These are phyloP conservation scores for Cystofilobasidium bisporidii DNA, from an alignment of 768 basidiomycete genomes.

Conservation along the genomic window DNA sequence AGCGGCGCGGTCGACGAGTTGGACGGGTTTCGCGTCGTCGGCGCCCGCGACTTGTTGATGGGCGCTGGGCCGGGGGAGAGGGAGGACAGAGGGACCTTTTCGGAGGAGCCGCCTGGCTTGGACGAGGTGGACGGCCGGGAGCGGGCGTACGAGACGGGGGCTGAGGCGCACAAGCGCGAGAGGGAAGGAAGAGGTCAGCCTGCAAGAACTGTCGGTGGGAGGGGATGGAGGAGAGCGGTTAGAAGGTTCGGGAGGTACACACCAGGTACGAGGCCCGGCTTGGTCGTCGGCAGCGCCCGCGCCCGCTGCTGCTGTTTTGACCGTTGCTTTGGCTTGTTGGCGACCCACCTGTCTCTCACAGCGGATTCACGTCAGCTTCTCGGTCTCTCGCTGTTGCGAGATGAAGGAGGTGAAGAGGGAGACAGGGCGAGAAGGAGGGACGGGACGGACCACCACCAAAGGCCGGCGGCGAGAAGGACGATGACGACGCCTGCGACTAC, in stretches of 20 bases:
- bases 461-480: conserved; percentile 8
- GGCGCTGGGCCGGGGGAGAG: background rate
- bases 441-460: conserved; percentile 19
- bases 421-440: too few species aligned
- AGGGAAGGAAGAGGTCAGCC: background rate
- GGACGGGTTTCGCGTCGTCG: background rate
- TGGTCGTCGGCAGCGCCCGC: background rate
- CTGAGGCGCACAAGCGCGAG: background rate
- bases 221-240: background rate
- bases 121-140: background rate
- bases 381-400: too few species aligned
- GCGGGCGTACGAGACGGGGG: background rate
- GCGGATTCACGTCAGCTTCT: too few species aligned
- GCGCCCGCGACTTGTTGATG: background rate
- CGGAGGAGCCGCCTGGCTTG: background rate
- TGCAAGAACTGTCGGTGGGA: too few species aligned
- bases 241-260: background rate
- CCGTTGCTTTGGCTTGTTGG: conserved; percentile 10
- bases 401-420: too few species aligned
- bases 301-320: background rate
- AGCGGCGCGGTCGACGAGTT: background rate
- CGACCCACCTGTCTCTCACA: conserved; percentile 11
- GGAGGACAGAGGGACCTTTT: background rate
- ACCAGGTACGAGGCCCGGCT: background rate
- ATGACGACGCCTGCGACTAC: conserved; percentile 12